Evolutionary conservation across 352 stramenopile genomes (phyloP).

Genomic region (Pythium phragmiticola): DNA sequence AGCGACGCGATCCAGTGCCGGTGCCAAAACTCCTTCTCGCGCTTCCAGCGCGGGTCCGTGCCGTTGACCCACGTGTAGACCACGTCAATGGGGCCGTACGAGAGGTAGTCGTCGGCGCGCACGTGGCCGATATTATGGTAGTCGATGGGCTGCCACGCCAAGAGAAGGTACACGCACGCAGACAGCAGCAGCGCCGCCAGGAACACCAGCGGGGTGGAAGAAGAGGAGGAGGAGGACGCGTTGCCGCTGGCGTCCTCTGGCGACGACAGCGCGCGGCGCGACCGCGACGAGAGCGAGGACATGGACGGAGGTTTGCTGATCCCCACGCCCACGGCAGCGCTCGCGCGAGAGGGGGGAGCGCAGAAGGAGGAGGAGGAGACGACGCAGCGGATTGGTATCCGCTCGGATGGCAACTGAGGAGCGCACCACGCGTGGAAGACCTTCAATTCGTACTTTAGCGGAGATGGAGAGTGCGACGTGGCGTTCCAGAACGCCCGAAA

Average conservation of each 20-base stretch:
- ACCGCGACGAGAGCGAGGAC: constrained; percentile 24
- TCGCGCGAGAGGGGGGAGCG: too few relatives aligned
- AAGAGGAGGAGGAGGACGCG: not conserved
- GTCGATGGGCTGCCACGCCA: constrained; percentile 28
- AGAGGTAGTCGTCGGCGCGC: constrained; percentile 44
- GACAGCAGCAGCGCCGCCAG: constrained; percentile 12
- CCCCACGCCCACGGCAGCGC: too few relatives aligned
- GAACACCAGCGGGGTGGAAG: constrained; percentile 1
- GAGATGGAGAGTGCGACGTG: not conserved
- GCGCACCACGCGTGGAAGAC: not conserved
- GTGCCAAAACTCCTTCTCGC: constrained; percentile 87
- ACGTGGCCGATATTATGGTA: constrained; percentile 71
- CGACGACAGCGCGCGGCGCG: constrained; percentile 21
- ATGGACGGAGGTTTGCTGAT: constrained; percentile 7
- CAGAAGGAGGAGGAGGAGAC: not conserved
- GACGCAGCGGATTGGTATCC: not conserved
- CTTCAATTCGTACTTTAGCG: constrained; percentile 22
- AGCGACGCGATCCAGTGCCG: constrained; percentile 87
- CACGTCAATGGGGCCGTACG: constrained; percentile 90
- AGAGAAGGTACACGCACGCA: constrained; percentile 20
- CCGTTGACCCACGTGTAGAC: constrained; percentile 98
- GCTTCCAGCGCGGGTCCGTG: constrained; percentile 91
- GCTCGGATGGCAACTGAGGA: not conserved
- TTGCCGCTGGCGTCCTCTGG: constrained; percentile 3
- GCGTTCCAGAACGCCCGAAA: constrained; percentile 10